Evolutionary conservation across 352 stramenopile genomes (phyloP).

Genomic region (Thalassiosira ordinaria): DNA sequence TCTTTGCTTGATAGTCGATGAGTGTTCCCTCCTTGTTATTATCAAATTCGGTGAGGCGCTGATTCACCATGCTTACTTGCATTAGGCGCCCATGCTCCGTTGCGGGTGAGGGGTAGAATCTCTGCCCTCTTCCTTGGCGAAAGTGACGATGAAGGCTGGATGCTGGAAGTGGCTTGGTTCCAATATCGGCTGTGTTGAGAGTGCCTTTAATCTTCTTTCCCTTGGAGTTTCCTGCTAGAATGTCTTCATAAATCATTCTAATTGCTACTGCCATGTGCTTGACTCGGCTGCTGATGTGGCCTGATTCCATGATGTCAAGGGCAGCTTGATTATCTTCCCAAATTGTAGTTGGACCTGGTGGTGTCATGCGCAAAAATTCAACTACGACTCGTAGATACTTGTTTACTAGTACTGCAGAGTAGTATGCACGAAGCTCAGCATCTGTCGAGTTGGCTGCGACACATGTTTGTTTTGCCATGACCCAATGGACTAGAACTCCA

Average conservation of each 20-base stretch:
- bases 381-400: too few species aligned
- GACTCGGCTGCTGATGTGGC: constrained; percentile 11
- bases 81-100: too few species aligned
- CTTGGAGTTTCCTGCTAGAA: neutral
- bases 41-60: too few species aligned
- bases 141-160: too few species aligned
- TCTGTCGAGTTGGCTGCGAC: constrained; percentile 2
- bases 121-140: too few species aligned
- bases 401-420: neutral
- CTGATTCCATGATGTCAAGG: constrained; percentile 21
- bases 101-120: too few species aligned
- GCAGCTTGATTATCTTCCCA: constrained; percentile 37
- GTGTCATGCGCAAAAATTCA: too few species aligned
- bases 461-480: neutral
- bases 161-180: constrained; percentile 26
- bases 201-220: constrained; percentile 15
- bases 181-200: constrained; percentile 23
- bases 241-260: constrained; percentile 12
- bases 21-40: too few species aligned
- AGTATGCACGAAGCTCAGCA: neutral
- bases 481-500: neutral
- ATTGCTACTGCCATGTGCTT: constrained; percentile 31
- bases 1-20: too few species aligned
- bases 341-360: too few species aligned
- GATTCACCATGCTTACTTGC: too few species aligned